Percentiles rank a stretch among this genome's conserved stretches.
phyloP scores from a whole-genome alignment of 352 stramenopile species.

The Albugo laibachii region DNA sequence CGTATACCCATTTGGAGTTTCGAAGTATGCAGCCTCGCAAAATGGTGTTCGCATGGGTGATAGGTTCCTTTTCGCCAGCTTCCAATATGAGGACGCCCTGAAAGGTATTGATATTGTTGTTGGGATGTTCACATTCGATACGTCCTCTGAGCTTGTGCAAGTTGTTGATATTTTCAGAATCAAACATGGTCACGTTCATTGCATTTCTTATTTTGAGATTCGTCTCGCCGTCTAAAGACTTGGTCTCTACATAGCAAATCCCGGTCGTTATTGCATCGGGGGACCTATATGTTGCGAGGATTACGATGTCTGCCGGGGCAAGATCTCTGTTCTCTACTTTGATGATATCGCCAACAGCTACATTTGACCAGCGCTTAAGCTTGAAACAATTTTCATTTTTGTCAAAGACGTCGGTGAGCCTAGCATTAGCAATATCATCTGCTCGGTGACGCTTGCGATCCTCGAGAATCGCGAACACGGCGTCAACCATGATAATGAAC shows the following conservation, averaged over 20 bases:
- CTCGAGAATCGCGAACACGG: conserved; percentile 74
- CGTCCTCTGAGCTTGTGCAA: conserved; percentile 30
- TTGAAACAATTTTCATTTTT: conserved; percentile 20
- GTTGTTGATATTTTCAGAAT: conserved; percentile 21
- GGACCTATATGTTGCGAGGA: conserved; percentile 56
- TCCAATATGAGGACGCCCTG: conserved; percentile 64
- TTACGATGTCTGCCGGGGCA: conserved; percentile 69
- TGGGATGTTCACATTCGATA: conserved; percentile 62
- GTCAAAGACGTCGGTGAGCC: conserved; percentile 39
- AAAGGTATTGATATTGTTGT: conserved; percentile 83
- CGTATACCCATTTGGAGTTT: conserved; percentile 85
- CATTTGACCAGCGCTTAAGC: conserved; percentile 44
- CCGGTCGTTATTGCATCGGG: conserved; percentile 34
- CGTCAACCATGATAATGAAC: conserved; percentile 83
- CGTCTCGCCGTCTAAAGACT: conserved; percentile 83
- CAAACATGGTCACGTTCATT: conserved; percentile 40
- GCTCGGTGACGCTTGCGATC: conserved; percentile 73
- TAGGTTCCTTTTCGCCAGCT: conserved; percentile 24
- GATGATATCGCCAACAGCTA: conserved; percentile 74
- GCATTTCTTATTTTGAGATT: conserved; percentile 83
- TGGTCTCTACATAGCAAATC: conserved; percentile 81
- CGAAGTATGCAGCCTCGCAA: conserved; percentile 82
- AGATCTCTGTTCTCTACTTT: conserved; percentile 59
- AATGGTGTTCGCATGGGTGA: conserved; percentile 73
- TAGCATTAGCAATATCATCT: conserved; percentile 66